A percentile compares a stretch with the other conserved stretches of the same genome.
Conservation (phyloP, 305 asterid species). For the Fraxinus albicans region DNA sequence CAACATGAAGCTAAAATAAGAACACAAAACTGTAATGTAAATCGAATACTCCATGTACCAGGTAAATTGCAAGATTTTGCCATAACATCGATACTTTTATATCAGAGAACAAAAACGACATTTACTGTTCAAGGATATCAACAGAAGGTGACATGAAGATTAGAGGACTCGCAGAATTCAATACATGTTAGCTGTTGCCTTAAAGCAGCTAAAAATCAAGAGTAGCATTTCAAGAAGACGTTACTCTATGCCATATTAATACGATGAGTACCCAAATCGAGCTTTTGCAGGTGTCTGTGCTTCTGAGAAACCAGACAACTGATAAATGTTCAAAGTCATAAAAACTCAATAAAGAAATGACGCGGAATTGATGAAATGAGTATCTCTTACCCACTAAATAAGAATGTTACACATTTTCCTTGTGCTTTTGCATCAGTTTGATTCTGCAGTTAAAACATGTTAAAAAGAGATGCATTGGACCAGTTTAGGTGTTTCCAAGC, state of each 20-base stretch:
- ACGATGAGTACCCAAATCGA: constrained; percentile 8
- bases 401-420: constrained; percentile 40
- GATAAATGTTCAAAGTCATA: neutral
- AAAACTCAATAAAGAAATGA: neutral
- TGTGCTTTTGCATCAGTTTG: constrained; percentile 40
- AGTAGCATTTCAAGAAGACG: constrained; percentile 9
- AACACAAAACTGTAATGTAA: too few species aligned
- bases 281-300: constrained; percentile 8
- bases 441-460: constrained; percentile 31
- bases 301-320: neutral
- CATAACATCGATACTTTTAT: too few species aligned
- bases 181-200: constrained; percentile 15
- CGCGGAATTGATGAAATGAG: neutral
- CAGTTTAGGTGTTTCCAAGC: neutral
- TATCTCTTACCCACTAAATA: constrained; percentile 28
- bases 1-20: too few species aligned
- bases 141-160: neutral
- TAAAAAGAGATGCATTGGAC: neutral
- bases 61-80: too few species aligned
- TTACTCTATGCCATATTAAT: constrained; percentile 14
- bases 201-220: constrained; percentile 31
- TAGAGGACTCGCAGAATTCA: neutral
- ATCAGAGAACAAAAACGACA: too few species aligned
- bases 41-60: too few species aligned
- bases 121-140: neutral